Conservation (phyloP, 164 flowering plant genomes). For the Taxillus chinensis region DNA sequence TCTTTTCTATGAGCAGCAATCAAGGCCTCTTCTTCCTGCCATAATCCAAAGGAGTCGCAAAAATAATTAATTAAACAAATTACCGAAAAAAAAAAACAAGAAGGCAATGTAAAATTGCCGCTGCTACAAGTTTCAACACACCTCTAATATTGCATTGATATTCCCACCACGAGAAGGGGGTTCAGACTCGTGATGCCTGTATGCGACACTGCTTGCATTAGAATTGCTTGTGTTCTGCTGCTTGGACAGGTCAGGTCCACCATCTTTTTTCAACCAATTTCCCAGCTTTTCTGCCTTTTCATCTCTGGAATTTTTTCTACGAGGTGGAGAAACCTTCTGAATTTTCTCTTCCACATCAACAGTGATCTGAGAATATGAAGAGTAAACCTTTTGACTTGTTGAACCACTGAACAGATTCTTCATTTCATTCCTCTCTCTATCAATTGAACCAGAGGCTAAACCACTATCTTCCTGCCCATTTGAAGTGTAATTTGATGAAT, state of each 20-base stretch:
- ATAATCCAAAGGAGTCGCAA: slow-evolving; percentile 1
- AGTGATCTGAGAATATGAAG: slow-evolving; percentile 29
- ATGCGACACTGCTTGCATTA: slow-evolving; percentile 21
- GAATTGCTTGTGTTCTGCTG: slow-evolving; percentile 35
- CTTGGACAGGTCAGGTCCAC: slow-evolving; percentile 38
- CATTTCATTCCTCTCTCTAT: slow-evolving; percentile 41
- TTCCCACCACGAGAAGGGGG: slow-evolving; percentile 42
- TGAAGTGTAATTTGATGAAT: slow-evolving; percentile 24
- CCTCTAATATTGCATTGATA: slow-evolving; percentile 82
- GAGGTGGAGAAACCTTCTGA: slow-evolving; percentile 84
- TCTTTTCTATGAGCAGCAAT: slow-evolving; percentile 94
- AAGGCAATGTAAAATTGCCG: not conserved
- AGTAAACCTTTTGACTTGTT: slow-evolving; percentile 24
- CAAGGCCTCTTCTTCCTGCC: slow-evolving; percentile 91
- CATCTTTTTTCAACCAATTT: slow-evolving; percentile 45
- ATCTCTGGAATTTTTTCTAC: slow-evolving; percentile 59
- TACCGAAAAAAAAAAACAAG: not conserved
- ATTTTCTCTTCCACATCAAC: slow-evolving; percentile 55
- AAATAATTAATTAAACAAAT: not conserved
- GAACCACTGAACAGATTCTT: slow-evolving; percentile 33
- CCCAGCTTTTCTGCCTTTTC: slow-evolving; percentile 59
- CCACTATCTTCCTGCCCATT: slow-evolving; percentile 44
- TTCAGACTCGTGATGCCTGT: slow-evolving; percentile 48
- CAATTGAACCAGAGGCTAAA: slow-evolving; percentile 29
- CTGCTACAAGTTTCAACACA: slow-evolving; percentile 11